Conservation (phyloP, 768 basidiomycete species). For the Panellus pusillus region DNA sequence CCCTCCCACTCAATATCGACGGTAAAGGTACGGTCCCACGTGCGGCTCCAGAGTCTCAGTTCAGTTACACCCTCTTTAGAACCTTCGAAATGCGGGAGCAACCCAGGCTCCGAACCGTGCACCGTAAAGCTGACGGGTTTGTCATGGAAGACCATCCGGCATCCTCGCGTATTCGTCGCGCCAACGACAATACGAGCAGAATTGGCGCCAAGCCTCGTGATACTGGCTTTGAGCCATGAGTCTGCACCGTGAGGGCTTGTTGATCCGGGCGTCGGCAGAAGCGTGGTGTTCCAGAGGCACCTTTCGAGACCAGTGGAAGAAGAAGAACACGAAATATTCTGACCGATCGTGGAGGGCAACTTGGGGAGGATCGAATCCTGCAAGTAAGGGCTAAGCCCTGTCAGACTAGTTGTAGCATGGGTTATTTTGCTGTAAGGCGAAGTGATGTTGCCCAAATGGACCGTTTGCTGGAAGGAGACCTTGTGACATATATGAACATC, state of each 20-base stretch:
- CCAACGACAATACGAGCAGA: conserved; percentile 50
- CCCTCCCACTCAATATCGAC: conserved; percentile 54
- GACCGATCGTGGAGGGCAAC: conserved; percentile 50
- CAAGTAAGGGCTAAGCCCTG: conserved; percentile 45
- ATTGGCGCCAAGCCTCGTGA: conserved; percentile 40
- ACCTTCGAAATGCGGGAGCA: conserved; percentile 39
- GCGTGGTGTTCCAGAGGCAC: conserved; percentile 46
- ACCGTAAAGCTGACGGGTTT: conserved; percentile 45
- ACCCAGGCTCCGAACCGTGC: conserved; percentile 31
- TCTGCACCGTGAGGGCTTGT: not conserved
- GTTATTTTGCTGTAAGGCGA: conserved; percentile 25
- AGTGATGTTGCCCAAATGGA: conserved; percentile 41
- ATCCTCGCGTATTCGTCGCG: conserved; percentile 64
- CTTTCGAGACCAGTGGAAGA: conserved; percentile 39
- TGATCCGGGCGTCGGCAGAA: conserved; percentile 39
- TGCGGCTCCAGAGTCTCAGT: conserved; percentile 60
- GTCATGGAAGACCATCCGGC: conserved; percentile 58
- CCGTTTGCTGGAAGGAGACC: conserved; percentile 66
- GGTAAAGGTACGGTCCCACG: conserved; percentile 53
- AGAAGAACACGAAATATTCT: conserved; percentile 33
- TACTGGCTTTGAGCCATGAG: conserved; percentile 46
- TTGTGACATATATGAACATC: conserved; percentile 22
- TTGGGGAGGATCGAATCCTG: conserved; percentile 42
- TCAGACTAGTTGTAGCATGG: conserved; percentile 44
- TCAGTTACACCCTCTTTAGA: conserved; percentile 32